Percentiles rank a stretch among this genome's conserved stretches.
Evolutionary conservation across 768 basidiomycete species (phyloP).

Genomic region (Naganishia onofrii): DNA sequence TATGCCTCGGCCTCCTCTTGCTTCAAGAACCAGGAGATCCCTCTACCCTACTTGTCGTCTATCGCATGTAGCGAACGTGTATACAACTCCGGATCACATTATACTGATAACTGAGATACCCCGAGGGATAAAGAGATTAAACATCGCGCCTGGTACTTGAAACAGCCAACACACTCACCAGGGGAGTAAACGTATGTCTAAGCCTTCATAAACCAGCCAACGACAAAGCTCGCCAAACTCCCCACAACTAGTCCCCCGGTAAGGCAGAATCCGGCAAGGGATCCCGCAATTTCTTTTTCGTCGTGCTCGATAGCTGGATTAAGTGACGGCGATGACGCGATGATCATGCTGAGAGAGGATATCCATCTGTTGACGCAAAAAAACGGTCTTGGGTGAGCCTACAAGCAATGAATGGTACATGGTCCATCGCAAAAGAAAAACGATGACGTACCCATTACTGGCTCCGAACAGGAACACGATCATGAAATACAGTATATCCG

Average conservation of each 20-base stretch:
- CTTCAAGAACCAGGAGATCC: no score
- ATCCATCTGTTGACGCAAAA: conserved; percentile 56
- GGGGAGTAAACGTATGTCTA: no score
- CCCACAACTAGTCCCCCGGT: conserved; percentile 73
- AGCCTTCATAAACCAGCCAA: conserved; percentile 46
- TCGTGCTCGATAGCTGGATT: conserved; percentile 69
- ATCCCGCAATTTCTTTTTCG: conserved; percentile 82
- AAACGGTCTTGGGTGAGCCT: no score
- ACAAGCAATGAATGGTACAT: no score
- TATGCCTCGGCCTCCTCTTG: no score
- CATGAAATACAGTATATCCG: conserved; percentile 71
- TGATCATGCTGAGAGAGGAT: conserved; percentile 74
- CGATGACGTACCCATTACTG: conserved; percentile 62
- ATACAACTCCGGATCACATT: no score
- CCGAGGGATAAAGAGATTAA: no score
- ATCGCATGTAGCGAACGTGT: no score
- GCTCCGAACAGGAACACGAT: conserved; percentile 71
- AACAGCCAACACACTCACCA: conserved; percentile 5
- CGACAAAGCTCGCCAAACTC: conserved; percentile 76
- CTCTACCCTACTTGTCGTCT: no score
- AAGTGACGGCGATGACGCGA: conserved; percentile 74
- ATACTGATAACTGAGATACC: no score
- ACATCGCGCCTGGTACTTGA: background rate
- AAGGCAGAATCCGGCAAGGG: conserved; percentile 72
- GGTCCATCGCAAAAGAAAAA: no score